Conservation (phyloP, 805 yeast genomes). For the Yarrowia hollandica region DNA sequence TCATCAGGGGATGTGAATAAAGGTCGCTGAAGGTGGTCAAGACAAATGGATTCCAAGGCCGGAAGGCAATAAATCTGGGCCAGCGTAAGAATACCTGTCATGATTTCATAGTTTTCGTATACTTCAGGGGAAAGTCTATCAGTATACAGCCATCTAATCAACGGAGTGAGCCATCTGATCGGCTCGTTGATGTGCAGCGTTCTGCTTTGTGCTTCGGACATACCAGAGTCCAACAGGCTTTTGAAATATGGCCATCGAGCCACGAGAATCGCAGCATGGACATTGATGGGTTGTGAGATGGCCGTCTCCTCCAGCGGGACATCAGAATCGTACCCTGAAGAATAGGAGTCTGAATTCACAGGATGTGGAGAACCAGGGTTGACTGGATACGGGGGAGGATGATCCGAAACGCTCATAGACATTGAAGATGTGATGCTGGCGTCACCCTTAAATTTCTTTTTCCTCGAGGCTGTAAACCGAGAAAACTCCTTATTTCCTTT, state of each 20-base stretch:
- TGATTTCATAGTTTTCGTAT: neutral
- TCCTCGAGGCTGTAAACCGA: neutral
- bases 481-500: neutral
- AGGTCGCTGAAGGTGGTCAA: neutral
- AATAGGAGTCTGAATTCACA: neutral
- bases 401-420: neutral
- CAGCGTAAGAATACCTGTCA: neutral
- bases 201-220: constrained; percentile 8
- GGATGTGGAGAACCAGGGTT: neutral
- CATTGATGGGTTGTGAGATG: neutral
- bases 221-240: constrained; percentile 5
- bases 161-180: neutral
- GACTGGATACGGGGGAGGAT: neutral
- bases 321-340: neutral
- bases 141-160: neutral
- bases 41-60: neutral
- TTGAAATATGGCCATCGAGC: constrained; percentile 10
- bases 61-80: neutral
- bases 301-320: neutral
- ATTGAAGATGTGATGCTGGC: neutral
- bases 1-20: neutral
- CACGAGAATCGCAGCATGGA: neutral
- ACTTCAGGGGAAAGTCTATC: neutral
- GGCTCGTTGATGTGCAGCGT: constrained; percentile 10
- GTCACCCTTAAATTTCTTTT: neutral